Evolutionary conservation across 495 filamentous ascomycete genomes (phyloP), one percentile per base, ranked within the genome.

Genomic region (Penicillium verhagenii): DNA sequence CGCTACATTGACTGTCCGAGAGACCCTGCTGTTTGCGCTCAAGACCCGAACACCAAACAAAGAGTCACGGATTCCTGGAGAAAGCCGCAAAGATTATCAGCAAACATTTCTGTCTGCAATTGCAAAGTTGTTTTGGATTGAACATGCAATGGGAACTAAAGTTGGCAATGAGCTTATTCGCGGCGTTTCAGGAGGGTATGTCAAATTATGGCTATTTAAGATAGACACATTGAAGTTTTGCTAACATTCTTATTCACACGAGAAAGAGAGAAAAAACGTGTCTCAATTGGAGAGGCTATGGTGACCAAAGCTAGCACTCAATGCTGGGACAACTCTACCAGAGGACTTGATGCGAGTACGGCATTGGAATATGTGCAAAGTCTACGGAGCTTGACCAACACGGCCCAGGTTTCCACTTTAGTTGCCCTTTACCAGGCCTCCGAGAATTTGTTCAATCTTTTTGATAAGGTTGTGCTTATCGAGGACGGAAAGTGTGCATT

Each of bases 91-190:
- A 40, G 79, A 85, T 42, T 92, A 89, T 57, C 83, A 83, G 26
- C 68, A 77, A 24, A 84, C 86, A 35, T 86, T 91, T 53, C 76
- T 91, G 6, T 72, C 84, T 16, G 84, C 88, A 1, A 77, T 94
- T 35, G 78, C 89, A 33, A 86, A 89, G 57, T 75, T 92, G 29
- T 94, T 96, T 56, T 88, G 88, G 76, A 90, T 88, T 28, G 83
- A 87, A 54, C 86, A 90, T 61, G 83, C 80, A 0, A 62, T 86
- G 50, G 78, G 79, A 25, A 90, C 87, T 0, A 86, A 81, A 64
- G 80, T 91, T 29, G 88, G 88, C 5, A 81, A 88, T 53, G 82
- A 83, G 25, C 74, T 82, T 3, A 76, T 89, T 18, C 79, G 85
- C 26, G 87, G 87, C 45, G 77, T 91, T 8, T 86, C 81, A 13